A percentile compares a stretch with the other conserved stretches of the same genome.
Conservation (phyloP, 352 stramenopile species). For the Phytopythium sindhum region DNA sequence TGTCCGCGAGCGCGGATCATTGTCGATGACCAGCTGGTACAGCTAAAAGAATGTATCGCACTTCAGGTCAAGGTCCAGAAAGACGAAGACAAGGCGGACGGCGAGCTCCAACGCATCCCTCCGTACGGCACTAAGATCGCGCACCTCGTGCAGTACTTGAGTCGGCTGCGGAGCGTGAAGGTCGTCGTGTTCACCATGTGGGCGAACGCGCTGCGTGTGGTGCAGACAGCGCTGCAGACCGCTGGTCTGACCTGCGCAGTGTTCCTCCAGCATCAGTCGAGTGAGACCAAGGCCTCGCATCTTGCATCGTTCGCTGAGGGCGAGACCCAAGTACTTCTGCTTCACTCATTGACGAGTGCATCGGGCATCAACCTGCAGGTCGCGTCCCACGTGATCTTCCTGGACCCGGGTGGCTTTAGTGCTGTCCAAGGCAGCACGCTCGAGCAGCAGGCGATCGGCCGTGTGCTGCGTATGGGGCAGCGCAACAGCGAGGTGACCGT, state of each 20-base stretch:
- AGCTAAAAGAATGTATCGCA: slow-evolving; percentile 46
- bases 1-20: slow-evolving; percentile 40
- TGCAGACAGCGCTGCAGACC: slow-evolving; percentile 55
- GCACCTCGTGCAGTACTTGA: slow-evolving; percentile 63
- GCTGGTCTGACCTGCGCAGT: slow-evolving; percentile 59
- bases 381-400: slow-evolving; percentile 78
- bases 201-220: slow-evolving; percentile 53
- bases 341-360: slow-evolving; percentile 79
- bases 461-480: slow-evolving; percentile 84
- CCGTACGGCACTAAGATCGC: slow-evolving; percentile 77
- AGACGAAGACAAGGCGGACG: slow-evolving; percentile 18
- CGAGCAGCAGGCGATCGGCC: slow-evolving; percentile 81
- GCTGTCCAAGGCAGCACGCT: slow-evolving; percentile 70
- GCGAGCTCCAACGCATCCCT: slow-evolving; percentile 24
- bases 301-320: slow-evolving; percentile 63
- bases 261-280: slow-evolving; percentile 75
- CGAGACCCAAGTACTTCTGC: slow-evolving; percentile 63
- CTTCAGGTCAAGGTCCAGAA: slow-evolving; percentile 18
- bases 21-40: slow-evolving; percentile 48
- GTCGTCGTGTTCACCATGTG: slow-evolving; percentile 88
- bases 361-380: slow-evolving; percentile 85
- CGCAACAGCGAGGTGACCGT: slow-evolving; percentile 65
- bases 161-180: slow-evolving; percentile 43
- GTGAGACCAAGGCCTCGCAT: slow-evolving; percentile 71
- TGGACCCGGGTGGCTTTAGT: slow-evolving; percentile 72